phyloP scores from a whole-genome alignment of 495 filamentous ascomycete genomes.

The Penicillium ucsense region DNA sequence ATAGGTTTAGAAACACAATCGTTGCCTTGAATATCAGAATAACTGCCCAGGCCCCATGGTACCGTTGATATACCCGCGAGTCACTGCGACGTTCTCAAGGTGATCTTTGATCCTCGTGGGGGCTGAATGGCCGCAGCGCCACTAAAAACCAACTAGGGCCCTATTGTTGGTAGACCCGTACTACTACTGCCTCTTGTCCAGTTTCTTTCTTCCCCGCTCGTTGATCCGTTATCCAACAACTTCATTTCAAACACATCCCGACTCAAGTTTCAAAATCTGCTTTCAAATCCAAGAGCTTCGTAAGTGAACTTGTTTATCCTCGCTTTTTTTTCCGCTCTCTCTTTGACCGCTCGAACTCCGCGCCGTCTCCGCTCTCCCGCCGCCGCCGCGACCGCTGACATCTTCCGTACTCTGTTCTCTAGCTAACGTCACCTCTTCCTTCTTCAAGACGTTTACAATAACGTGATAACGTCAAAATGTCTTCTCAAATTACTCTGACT shows the following conservation, averaged over 20 bases:
- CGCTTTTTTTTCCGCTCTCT: too few species aligned
- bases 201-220: neutral
- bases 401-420: neutral
- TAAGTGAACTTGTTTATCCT: too few species aligned
- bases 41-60: too few species aligned
- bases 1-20: too few species aligned
- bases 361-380: neutral
- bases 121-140: neutral
- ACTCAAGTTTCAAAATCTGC: too few species aligned
- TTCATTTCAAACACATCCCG: too few species aligned
- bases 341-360: neutral
- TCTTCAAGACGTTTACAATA: too few species aligned
- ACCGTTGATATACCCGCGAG: too few species aligned
- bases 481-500: slow-evolving; percentile 37
- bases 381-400: neutral
- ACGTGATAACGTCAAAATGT: neutral
- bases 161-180: neutral
- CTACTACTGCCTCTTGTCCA: neutral
- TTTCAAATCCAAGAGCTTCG: too few species aligned
- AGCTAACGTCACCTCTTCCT: neutral
- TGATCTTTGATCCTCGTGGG: neutral
- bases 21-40: too few species aligned
- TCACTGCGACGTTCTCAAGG: neutral
- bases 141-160: neutral
- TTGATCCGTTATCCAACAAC: too few species aligned